A percentile compares a stretch with the other conserved stretches of the same genome.
Evolutionary conservation across 306 rosid genomes (phyloP).

Genomic region (Morella rubra): DNA sequence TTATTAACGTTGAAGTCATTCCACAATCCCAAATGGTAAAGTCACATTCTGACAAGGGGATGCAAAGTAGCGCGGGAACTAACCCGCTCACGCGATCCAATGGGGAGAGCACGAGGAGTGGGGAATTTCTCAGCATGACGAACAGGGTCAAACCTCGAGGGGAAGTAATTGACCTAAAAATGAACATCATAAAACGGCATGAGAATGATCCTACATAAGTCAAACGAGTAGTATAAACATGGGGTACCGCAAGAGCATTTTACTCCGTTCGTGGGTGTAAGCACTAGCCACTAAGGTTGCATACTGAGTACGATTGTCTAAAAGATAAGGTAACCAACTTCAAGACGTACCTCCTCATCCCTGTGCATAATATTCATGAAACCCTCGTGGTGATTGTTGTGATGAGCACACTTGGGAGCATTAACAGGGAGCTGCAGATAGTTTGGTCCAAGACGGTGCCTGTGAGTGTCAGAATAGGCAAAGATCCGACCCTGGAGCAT

Average conservation of each 20-base stretch:
- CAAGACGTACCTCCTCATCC: constrained; percentile 63
- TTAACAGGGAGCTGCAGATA: constrained; percentile 86
- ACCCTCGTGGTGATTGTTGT: constrained; percentile 94
- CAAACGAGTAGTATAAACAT: not conserved
- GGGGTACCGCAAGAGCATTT: no score
- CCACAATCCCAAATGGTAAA: not conserved
- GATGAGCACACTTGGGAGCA: constrained; percentile 90
- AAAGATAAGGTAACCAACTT: not conserved
- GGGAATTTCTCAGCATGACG: constrained; percentile 81
- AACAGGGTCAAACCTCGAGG: constrained; percentile 78
- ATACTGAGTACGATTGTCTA: not conserved
- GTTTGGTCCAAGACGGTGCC: constrained; percentile 98
- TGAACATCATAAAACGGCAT: constrained; percentile 17
- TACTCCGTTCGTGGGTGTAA: no score
- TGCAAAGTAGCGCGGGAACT: constrained; percentile 15
- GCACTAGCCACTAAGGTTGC: not conserved
- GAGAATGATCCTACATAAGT: constrained; percentile 1
- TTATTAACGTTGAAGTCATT: not conserved
- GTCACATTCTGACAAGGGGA: not conserved
- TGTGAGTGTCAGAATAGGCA: constrained; percentile 83
- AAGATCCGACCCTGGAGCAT: constrained; percentile 85
- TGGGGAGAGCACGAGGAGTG: constrained; percentile 39
- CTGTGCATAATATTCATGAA: constrained; percentile 91
- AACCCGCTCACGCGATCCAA: constrained; percentile 82
- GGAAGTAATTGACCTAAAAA: constrained; percentile 80